Evolutionary conservation across 2,329 filamentous ascomycete genomes (phyloP).

Genomic region (Cladobotryum protrusum): DNA sequence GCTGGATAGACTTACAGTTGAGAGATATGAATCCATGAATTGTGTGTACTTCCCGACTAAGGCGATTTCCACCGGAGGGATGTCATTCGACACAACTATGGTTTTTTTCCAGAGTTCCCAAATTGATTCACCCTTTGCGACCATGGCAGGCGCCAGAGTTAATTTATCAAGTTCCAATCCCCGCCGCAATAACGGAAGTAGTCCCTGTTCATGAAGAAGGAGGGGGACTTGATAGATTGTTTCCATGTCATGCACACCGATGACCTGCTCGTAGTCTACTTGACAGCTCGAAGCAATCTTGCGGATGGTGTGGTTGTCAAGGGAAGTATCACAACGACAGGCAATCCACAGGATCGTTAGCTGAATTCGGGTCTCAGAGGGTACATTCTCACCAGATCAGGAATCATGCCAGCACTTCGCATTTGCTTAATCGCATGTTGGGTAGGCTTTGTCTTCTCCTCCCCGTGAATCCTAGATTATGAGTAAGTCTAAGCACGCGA

Average conservation of each 20-base stretch:
- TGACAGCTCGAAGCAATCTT: conserved; percentile 91
- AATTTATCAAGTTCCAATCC: conserved; percentile 59
- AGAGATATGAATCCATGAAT: conserved; percentile 77
- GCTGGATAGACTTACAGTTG: neutral
- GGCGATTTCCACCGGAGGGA: conserved; percentile 67
- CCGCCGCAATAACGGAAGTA: conserved; percentile 60
- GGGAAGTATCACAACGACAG: conserved; percentile 75
- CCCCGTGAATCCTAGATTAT: conserved; percentile 36
- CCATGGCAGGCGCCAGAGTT: conserved; percentile 44
- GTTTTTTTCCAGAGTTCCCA: conserved; percentile 75
- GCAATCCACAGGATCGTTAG: conserved; percentile 57
- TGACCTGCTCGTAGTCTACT: conserved; percentile 75
- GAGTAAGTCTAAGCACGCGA: neutral
- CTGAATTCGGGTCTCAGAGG: neutral
- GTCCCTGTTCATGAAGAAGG: conserved; percentile 76
- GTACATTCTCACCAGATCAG: conserved; percentile 52
- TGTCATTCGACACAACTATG: conserved; percentile 59
- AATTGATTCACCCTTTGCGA: conserved; percentile 58
- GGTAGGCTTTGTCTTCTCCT: conserved; percentile 97
- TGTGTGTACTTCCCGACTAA: conserved; percentile 90
- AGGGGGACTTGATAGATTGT: conserved; percentile 93
- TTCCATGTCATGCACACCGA: conserved; percentile 83
- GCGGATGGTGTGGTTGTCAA: conserved; percentile 66
- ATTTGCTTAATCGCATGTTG: conserved; percentile 83
- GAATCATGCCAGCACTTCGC: conserved; percentile 70